These are phyloP conservation scores for Mucor piriformis DNA, from an alignment of 371 early-diverging fungal genomes.

Conservation along the genomic window DNA sequence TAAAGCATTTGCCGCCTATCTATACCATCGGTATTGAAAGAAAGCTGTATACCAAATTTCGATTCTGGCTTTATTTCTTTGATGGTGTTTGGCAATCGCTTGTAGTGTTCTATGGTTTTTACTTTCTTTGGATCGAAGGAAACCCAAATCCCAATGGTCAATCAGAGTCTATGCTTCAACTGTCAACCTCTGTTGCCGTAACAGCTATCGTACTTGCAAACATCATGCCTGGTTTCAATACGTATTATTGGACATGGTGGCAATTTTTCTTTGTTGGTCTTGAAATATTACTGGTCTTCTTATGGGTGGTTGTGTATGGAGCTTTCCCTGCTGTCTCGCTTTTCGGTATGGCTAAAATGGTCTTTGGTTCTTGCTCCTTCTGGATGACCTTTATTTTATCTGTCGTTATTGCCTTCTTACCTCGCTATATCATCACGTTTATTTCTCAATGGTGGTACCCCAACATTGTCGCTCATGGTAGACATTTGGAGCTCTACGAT, in stretches of 20 bases:
- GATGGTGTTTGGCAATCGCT: conserved; percentile 78
- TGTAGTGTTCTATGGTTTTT: conserved; percentile 65
- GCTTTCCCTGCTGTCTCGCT: conserved; percentile 52
- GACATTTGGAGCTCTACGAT: conserved; percentile 58
- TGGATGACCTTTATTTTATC: conserved; percentile 70
- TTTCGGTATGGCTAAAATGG: conserved; percentile 60
- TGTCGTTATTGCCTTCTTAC: conserved; percentile 64
- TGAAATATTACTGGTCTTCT: conserved; percentile 51
- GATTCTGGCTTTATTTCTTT: conserved; percentile 67
- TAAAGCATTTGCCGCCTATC: conserved; percentile 64
- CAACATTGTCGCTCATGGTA: conserved; percentile 70
- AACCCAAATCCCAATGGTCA: conserved; percentile 47
- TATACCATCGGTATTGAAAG: conserved; percentile 69
- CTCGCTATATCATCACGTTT: conserved; percentile 64
- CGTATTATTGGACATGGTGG: conserved; percentile 79
- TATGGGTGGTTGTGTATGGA: conserved; percentile 65
- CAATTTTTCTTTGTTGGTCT: conserved; percentile 50
- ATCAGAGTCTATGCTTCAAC: conserved; percentile 48
- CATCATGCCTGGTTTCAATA: conserved; percentile 71
- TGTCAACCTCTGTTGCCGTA: conserved; percentile 68
- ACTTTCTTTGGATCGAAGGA: conserved; percentile 43
- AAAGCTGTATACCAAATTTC: conserved; percentile 57
- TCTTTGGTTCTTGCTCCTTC: conserved; percentile 67
- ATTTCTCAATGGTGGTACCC: conserved; percentile 69
- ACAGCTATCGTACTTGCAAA: conserved; percentile 73